Conservation (phyloP, 2,329 filamentous ascomycete genomes). For the Calonectria pauciramosa region DNA sequence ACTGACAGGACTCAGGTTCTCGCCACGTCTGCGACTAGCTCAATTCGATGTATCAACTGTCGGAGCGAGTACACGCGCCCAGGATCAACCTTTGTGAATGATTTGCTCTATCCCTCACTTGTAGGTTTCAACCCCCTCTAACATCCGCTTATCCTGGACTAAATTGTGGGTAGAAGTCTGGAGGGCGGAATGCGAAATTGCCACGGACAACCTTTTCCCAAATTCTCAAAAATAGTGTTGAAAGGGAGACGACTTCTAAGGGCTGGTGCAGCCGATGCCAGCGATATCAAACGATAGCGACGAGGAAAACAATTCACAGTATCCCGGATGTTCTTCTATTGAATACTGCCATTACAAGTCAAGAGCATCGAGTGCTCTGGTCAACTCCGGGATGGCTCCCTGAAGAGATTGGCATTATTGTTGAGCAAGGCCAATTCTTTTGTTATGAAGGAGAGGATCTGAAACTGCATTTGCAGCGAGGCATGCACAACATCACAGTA, state of each 20-base stretch:
- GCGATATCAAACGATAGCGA: constrained; percentile 89
- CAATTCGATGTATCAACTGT: constrained; percentile 89
- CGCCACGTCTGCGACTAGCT: constrained; percentile 78
- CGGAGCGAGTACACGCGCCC: constrained; percentile 86
- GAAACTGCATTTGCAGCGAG: constrained; percentile 82
- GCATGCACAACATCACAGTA: constrained; percentile 84
- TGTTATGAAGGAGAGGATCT: constrained; percentile 96
- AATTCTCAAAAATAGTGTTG: constrained; percentile 91
- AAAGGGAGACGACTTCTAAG: constrained; percentile 87
- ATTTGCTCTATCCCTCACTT: constrained; percentile 80
- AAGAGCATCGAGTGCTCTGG: constrained; percentile 87
- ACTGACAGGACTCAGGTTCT: constrained; percentile 58
- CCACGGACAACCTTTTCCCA: constrained; percentile 83
- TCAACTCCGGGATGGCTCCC: constrained; percentile 91
- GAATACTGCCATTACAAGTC: constrained; percentile 81
- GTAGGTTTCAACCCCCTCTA: constrained; percentile 40
- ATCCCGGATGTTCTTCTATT: constrained; percentile 90
- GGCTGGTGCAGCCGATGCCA: constrained; percentile 96
- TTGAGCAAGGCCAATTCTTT: constrained; percentile 92
- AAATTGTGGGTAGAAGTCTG: constrained; percentile 57
- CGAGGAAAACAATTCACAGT: constrained; percentile 85
- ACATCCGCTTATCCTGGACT: not conserved
- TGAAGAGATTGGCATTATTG: constrained; percentile 92
- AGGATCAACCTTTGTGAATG: constrained; percentile 85
- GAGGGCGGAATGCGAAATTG: constrained; percentile 63